Base-by-base conservation (phyloP, 352 stramenopile genomes). In the Phytophthora ramorum region DNA sequence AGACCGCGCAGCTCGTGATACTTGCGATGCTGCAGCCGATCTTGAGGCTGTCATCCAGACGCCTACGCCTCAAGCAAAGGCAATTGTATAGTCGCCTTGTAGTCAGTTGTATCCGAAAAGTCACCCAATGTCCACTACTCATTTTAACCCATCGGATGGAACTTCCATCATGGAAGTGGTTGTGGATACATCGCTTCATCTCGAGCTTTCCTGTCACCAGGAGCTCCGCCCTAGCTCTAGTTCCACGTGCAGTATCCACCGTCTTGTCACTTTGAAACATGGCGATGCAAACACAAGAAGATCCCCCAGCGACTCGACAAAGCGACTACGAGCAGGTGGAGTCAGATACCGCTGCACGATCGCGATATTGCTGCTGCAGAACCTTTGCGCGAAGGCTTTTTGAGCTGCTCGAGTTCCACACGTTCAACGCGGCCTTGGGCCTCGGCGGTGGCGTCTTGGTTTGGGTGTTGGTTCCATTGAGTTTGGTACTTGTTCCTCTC, bases 41-140 rank as follows among this genome's bases (percentile, higher is more conserved):
- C 24, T 70, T 5, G 30, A 71, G 9, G 43, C 48, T 24, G 40
- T 56, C 35, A 34, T 69, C 30, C 49, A 40, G 41, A 66, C 58
- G 4, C 49, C 49, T 17, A 58, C 26, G 4, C 12, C 37, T 46
- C 35, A 58, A 16, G 37, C 24, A 3, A 66, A 66, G 38, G 22
- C 58, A 20, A 13, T 34, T 12, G 24, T 22, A 24, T 55, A 38
- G 12, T 34, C 34, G n/a, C 19, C 3, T 43, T 40, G 13, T 26
- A 44, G 7, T 20, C 16, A 44, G n/a, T 44, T 20, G 38, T 8
- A 44, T n/a, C 6, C 37, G 6, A 24, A 24, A 24, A 24, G 1
- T 24, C 22, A 24, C 22, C 22, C 22, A 48, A 28, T 28, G 10
- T 48, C 43, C 43, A 48, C 17, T n/a, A 2, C 5, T 6, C 34